phyloP scores from a whole-genome alignment of 2,329 filamentous ascomycete genomes.

The Ophiobolus disseminans region DNA sequence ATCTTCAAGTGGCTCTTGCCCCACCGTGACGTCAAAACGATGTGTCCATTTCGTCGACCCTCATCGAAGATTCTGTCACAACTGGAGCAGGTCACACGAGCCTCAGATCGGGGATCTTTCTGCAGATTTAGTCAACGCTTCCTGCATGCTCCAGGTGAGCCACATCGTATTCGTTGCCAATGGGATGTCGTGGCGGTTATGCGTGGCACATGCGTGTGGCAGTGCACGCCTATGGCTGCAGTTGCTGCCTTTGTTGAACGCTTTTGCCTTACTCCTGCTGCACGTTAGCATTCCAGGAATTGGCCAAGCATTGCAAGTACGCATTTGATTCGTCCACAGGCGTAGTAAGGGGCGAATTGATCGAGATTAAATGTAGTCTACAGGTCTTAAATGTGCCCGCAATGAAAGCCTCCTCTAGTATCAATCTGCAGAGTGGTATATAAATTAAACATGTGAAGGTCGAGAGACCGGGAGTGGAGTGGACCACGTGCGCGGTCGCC shows the following conservation, averaged over 20 bases:
- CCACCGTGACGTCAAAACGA: conserved; percentile 28
- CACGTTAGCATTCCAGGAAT: too few species aligned
- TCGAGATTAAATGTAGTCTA: conserved; percentile 3
- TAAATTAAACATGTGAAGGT: background rate
- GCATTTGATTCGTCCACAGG: background rate
- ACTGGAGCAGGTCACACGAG: conserved; percentile 9
- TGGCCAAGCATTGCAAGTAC: too few species aligned
- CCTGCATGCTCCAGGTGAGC: background rate
- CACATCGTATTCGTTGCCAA: too few species aligned
- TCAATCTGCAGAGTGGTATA: conserved; percentile 1
- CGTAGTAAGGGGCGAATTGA: background rate
- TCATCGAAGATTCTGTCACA: conserved; percentile 13
- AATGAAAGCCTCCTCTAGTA: conserved; percentile 1
- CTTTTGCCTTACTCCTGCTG: too few species aligned
- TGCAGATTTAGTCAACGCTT: conserved; percentile 13
- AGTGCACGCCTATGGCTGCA: too few species aligned
- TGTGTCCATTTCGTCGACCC: conserved; percentile 6
- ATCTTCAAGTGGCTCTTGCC: conserved; percentile 17
- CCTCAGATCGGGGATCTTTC: conserved; percentile 11
- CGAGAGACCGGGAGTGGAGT: background rate
- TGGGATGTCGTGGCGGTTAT: too few species aligned
- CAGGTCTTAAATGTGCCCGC: background rate
- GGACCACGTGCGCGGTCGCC: background rate
- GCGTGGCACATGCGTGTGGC: too few species aligned
- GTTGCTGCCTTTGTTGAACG: too few species aligned